Conservation (phyloP, 2,329 filamentous ascomycete genomes). For the Aspergillus awamori region DNA sequence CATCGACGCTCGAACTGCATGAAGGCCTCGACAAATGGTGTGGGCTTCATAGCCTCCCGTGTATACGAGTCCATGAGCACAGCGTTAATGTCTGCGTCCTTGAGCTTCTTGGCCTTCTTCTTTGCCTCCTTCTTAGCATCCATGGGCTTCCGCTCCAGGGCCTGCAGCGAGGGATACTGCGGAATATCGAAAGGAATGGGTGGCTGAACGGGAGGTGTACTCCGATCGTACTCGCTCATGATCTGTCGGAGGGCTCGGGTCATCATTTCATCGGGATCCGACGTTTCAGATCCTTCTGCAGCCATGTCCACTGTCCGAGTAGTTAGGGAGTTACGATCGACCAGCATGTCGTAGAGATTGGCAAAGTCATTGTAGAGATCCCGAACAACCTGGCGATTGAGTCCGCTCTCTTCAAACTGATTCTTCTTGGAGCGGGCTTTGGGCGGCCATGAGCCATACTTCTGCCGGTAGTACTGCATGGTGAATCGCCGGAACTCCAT, state of each 20-base stretch:
- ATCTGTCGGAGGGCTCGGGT: slow-evolving; percentile 75
- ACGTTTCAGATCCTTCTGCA: slow-evolving; percentile 54
- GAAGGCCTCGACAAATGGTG: slow-evolving; percentile 51
- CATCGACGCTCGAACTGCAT: slow-evolving; percentile 52
- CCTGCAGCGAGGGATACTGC: slow-evolving; percentile 69
- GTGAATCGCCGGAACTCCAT: slow-evolving; percentile 73
- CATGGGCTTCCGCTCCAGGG: slow-evolving; percentile 66
- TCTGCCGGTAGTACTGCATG: slow-evolving; percentile 68
- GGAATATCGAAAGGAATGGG: slow-evolving; percentile 90
- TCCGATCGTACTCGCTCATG: slow-evolving; percentile 84
- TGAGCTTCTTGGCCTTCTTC: slow-evolving; percentile 70
- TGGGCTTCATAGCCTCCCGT: slow-evolving; percentile 63
- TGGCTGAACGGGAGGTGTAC: slow-evolving; percentile 84
- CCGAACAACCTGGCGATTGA: slow-evolving; percentile 81
- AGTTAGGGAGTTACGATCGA: slow-evolving; percentile 76
- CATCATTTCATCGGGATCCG: slow-evolving; percentile 59
- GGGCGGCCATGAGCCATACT: slow-evolving; percentile 81
- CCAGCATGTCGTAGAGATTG: slow-evolving; percentile 83
- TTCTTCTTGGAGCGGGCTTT: slow-evolving; percentile 93
- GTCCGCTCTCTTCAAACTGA: slow-evolving; percentile 77
- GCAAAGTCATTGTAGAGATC: slow-evolving; percentile 85
- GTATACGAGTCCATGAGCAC: slow-evolving; percentile 84
- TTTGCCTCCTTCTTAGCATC: slow-evolving; percentile 75
- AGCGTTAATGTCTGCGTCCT: slow-evolving; percentile 74
- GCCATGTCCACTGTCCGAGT: slow-evolving; percentile 74